A percentile compares a stretch with the other conserved stretches of the same genome.
Conservation (phyloP, 108 stramenopile genomes). For the Pseudonitzschia delicatissima region DNA sequence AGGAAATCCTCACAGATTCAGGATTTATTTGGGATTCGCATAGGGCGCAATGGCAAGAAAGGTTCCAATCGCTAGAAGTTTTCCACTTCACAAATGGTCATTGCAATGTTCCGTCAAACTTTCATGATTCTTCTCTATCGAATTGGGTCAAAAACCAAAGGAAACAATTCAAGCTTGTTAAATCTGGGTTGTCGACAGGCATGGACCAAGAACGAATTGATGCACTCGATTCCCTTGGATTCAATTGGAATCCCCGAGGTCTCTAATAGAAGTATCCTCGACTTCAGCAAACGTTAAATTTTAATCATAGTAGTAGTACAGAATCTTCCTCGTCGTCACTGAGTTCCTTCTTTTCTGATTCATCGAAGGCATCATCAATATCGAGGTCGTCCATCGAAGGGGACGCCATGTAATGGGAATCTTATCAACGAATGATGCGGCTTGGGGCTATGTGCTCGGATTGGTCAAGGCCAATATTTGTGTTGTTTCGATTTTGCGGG, state of each 20-base stretch:
- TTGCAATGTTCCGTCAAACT: constrained; percentile 39
- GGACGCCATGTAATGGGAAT: no score
- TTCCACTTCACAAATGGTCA: constrained; percentile 37
- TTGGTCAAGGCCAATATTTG: no score
- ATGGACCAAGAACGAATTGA: constrained; percentile 34
- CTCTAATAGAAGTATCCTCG: no score
- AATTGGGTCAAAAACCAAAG: constrained; percentile 44
- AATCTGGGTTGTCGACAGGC: constrained; percentile 11
- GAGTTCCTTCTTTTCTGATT: no score
- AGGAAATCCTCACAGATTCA: constrained; percentile 20
- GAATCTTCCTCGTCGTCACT: no score
- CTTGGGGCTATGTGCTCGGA: no score
- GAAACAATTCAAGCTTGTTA: constrained; percentile 35
- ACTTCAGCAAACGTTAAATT: no score
- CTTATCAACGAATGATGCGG: no score
- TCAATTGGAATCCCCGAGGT: constrained; percentile 30
- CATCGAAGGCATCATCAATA: no score
- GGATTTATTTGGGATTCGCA: constrained; percentile 39
- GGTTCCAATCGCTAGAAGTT: constrained; percentile 25
- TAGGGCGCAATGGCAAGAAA: constrained; percentile 33
- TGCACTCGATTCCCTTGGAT: constrained; percentile 24
- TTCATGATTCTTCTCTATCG: constrained; percentile 30
- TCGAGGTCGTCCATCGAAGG: no score
- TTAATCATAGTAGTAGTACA: no score
- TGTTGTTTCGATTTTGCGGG: no score